Base-by-base conservation (phyloP, 164 flowering plant species). In the Chloranthus sessilifolius region DNA sequence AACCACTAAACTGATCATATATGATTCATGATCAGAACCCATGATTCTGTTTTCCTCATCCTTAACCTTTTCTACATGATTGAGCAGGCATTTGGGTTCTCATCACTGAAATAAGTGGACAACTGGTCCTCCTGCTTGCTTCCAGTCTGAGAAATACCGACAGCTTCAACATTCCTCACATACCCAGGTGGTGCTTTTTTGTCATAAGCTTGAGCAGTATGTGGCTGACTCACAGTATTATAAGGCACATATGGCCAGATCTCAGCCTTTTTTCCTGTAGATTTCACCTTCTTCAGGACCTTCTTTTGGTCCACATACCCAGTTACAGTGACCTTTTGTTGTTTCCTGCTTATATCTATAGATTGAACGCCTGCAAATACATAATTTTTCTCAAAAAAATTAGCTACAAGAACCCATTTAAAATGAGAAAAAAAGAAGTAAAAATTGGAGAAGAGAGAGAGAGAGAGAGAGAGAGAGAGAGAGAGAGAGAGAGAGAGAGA, bases 191-290 rank as follows among this genome's bases (percentile, higher is more conserved):
- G 97, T 0, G 97, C 97, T 50, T 81, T 88, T 70, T 88, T 88
- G 77, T 88, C 97, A 59, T 83, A 88, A 43, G 80, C 80, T 23
- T 67, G 79, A 6, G 87, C 65, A 15, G 69, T 66, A 52, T 83
- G 85, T 30, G 97, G 91, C 36, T 81, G 64, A 6, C 83, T 74
- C 27, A 80, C 78, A 56, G 73, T 45, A 19, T 59, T 80, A 75
- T 78, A 80, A 4, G 97, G 95, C 1, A 88, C 89, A 45, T 79
- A 88, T 7, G 97, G 95, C 97, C 97, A 88, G 31, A 74, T 16
- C 76, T 85, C 95, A 27, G 64, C 73, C 53, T 74, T 85, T 64
- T 85, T 88, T 63, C 78, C 76, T 6, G 91, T 85, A 9, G 74
- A 39, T 58, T 75, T 53, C 0, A 78, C 95, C 43, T 74, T 87